phyloP scores from a whole-genome alignment of 176 grass and related monocot species.

The Poa annua region DNA sequence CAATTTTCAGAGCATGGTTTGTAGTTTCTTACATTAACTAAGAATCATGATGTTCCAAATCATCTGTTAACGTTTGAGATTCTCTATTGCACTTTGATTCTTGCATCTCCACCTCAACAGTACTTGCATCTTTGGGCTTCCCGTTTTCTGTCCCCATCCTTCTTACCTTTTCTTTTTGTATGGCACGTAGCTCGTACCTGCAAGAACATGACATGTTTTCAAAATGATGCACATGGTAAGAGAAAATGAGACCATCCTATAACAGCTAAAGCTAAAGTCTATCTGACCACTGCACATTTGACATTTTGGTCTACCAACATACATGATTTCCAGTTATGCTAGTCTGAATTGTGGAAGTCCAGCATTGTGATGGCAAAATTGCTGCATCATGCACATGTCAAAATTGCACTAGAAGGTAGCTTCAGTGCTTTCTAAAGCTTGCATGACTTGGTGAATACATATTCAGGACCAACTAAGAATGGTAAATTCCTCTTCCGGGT shows the following conservation, averaged over 20 bases:
- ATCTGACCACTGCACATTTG: background rate
- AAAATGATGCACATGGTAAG: conserved; percentile 6
- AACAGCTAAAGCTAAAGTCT: background rate
- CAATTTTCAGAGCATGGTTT: background rate
- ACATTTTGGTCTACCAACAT: background rate
- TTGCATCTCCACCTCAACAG: conserved; percentile 90
- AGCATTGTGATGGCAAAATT: background rate
- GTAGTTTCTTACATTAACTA: conserved; percentile 33
- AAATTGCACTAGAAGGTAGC: background rate
- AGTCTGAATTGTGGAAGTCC: background rate
- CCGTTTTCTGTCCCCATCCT: conserved; percentile 62
- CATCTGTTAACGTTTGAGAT: conserved; percentile 47
- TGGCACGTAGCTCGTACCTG: conserved; percentile 82
- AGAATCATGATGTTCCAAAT: conserved; percentile 43
- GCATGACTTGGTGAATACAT: background rate
- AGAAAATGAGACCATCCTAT: background rate
- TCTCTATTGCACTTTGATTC: conserved; percentile 57
- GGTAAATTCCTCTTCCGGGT: background rate
- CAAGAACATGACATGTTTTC: conserved; percentile 29
- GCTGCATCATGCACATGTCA: background rate
- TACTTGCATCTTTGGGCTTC: conserved; percentile 46
- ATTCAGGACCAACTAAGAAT: too few species aligned
- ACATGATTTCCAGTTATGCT: background rate
- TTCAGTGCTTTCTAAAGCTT: background rate
- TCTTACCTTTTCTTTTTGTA: conserved; percentile 75